Evolutionary conservation across 441 rosid species (phyloP).

Genomic region (Macaranga tanarius): DNA sequence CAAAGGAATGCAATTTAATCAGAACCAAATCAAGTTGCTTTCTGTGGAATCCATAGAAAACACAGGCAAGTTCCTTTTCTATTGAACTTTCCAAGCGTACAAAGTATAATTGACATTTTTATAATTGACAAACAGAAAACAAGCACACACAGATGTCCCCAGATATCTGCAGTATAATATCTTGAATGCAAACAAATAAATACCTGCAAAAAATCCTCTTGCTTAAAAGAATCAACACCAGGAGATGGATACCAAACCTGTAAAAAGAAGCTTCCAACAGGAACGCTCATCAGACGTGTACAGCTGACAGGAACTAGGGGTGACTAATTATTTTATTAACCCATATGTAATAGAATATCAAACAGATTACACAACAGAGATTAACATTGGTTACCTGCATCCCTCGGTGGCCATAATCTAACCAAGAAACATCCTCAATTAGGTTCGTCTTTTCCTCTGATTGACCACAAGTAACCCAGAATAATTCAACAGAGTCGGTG

Average conservation of each 20-base stretch:
- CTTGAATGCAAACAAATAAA: conserved; percentile 12
- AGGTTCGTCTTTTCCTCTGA: conserved; percentile 84
- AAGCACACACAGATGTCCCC: not conserved
- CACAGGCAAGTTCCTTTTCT: conserved; percentile 4
- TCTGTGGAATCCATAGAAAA: not conserved
- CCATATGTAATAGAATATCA: conserved; percentile 8
- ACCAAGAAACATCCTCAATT: conserved; percentile 97
- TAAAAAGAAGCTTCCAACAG: conserved; percentile 51
- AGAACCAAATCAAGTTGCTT: not conserved
- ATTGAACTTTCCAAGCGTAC: not conserved
- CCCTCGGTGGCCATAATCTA: conserved; percentile 97
- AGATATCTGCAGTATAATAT: conserved; percentile 10
- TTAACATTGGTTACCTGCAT: conserved; percentile 78
- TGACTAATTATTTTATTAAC: conserved; percentile 6
- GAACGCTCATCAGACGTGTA: conserved; percentile 49
- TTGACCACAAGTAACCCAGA: conserved; percentile 99
- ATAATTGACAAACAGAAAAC: conserved; percentile 1
- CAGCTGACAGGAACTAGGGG: conserved; percentile 14
- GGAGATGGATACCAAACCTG: conserved; percentile 99
- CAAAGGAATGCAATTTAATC: not conserved
- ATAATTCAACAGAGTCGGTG: conserved; percentile 92
- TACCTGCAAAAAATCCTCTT: conserved; percentile 99
- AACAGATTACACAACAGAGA: conserved; percentile 23
- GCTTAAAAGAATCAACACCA: conserved; percentile 85
- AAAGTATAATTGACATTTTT: not conserved